Conservation (phyloP, 2,329 filamentous ascomycete genomes). For the Metarhizium brunneum region DNA sequence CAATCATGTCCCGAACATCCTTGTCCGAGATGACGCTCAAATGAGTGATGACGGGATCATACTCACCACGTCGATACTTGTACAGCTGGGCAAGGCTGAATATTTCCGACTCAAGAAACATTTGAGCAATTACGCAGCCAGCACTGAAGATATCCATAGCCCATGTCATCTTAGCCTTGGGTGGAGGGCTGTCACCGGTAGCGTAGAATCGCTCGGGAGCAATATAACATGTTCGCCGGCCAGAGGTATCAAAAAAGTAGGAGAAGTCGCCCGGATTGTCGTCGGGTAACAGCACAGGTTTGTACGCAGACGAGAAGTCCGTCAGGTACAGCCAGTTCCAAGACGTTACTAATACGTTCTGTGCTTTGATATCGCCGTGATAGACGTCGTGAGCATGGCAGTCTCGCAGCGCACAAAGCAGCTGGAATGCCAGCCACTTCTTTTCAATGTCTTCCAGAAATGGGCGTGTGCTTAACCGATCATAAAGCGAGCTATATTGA, state of each 20-base stretch:
- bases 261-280: slow-evolving; percentile 97
- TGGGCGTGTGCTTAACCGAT: slow-evolving; percentile 89
- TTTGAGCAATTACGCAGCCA: slow-evolving; percentile 91
- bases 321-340: slow-evolving; percentile 99
- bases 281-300: slow-evolving; percentile 85
- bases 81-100: slow-evolving; percentile 95
- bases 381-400: slow-evolving; percentile 84
- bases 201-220: slow-evolving; percentile 87
- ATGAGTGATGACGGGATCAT: slow-evolving; percentile 74
- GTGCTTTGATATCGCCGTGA: slow-evolving; percentile 97
- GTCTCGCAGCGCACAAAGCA: slow-evolving; percentile 85
- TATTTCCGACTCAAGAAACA: slow-evolving; percentile 92
- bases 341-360: slow-evolving; percentile 92
- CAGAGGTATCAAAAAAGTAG: slow-evolving; percentile 93
- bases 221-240: slow-evolving; percentile 84
- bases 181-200: slow-evolving; percentile 55
- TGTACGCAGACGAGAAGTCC: slow-evolving; percentile 96
- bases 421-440: slow-evolving; percentile 95
- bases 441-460: slow-evolving; percentile 98
- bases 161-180: slow-evolving; percentile 59
- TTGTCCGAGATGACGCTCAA: slow-evolving; percentile 80
- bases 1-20: slow-evolving; percentile 79
- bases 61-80: slow-evolving; percentile 87
- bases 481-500: slow-evolving; percentile 93
- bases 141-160: slow-evolving; percentile 99